Evolutionary conservation across 1,284 basidiomycete species (phyloP).

Genomic region (Boletus calvinii): DNA sequence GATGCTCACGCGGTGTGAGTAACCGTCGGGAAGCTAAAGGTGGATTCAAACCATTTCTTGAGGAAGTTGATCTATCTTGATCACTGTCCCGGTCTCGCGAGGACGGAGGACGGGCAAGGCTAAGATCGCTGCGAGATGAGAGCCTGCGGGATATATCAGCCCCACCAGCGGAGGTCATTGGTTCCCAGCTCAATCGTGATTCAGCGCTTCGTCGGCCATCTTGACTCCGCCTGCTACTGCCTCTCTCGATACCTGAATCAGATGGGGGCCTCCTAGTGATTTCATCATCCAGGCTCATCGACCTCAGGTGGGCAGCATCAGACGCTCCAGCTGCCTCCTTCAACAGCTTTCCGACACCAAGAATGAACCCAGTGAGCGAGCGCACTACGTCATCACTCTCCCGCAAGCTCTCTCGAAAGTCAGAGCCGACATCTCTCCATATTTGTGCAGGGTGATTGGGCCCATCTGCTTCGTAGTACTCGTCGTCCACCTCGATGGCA

Average conservation of each 20-base stretch:
- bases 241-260: slow-evolving; percentile 38
- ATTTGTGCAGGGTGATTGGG: slow-evolving; percentile 48
- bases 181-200: slow-evolving; percentile 60
- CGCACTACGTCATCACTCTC: slow-evolving; percentile 75
- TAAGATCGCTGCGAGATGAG: slow-evolving; percentile 36
- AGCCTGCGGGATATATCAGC: slow-evolving; percentile 30
- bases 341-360: slow-evolving; percentile 68
- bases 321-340: slow-evolving; percentile 48
- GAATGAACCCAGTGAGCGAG: slow-evolving; percentile 67
- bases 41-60: slow-evolving; percentile 23
- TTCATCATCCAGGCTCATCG: slow-evolving; percentile 50
- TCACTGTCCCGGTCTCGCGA: slow-evolving; percentile 30
- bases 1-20: slow-evolving; percentile 52
- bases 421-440: slow-evolving; percentile 65
- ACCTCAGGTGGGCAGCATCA: slow-evolving; percentile 42
- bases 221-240: slow-evolving; percentile 43
- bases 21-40: slow-evolving; percentile 44
- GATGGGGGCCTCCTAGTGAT: slow-evolving; percentile 34
- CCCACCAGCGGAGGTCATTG: slow-evolving; percentile 22
- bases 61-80: slow-evolving; percentile 36
- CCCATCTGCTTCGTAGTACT: slow-evolving; percentile 30
- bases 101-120: slow-evolving; percentile 30
- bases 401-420: slow-evolving; percentile 67
- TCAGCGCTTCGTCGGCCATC: slow-evolving; percentile 55
- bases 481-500: slow-evolving; percentile 63